Percentiles rank a stretch among this genome's conserved stretches.
Evolutionary conservation across 1,139 yeast genomes (phyloP).

Genomic region (Hyphopichia burtonii): DNA sequence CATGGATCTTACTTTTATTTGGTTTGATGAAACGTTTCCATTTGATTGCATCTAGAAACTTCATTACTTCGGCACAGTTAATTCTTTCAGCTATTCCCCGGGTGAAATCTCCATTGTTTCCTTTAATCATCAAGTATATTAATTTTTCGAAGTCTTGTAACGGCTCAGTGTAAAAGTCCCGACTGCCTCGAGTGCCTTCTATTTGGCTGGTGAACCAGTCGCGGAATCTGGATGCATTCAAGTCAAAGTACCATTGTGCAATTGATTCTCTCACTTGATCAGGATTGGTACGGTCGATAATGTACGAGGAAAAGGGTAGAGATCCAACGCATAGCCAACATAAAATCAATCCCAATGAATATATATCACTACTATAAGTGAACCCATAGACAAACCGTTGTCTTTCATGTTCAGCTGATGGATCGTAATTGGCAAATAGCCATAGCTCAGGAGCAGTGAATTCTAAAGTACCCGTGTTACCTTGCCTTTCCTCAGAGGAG

Average conservation of each 20-base stretch:
- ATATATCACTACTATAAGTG: slow-evolving; percentile 71
- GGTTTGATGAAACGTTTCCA: slow-evolving; percentile 5
- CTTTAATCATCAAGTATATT: slow-evolving; percentile 34
- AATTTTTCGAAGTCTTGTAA: slow-evolving; percentile 21
- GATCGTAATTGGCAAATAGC: slow-evolving; percentile 26
- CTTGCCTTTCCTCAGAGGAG: slow-evolving; percentile 33
- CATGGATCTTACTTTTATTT: neutral
- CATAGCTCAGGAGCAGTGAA: slow-evolving; percentile 84
- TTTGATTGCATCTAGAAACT: slow-evolving; percentile 7
- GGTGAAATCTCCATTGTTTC: slow-evolving; percentile 12
- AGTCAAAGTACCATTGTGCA: slow-evolving; percentile 27
- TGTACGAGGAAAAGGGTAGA: slow-evolving; percentile 51
- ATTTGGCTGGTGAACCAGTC: slow-evolving; percentile 23
- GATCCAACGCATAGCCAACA: slow-evolving; percentile 70
- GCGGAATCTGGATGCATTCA: slow-evolving; percentile 19
- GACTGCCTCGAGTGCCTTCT: slow-evolving; percentile 7
- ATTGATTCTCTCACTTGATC: slow-evolving; percentile 26
- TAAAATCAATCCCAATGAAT: slow-evolving; percentile 78
- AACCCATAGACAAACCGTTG: slow-evolving; percentile 47
- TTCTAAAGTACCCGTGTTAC: slow-evolving; percentile 84
- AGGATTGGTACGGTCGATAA: slow-evolving; percentile 35
- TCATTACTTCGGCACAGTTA: slow-evolving; percentile 17
- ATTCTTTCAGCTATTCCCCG: slow-evolving; percentile 7
- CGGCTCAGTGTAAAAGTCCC: slow-evolving; percentile 6
- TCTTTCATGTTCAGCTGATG: slow-evolving; percentile 13